Percentiles rank a stretch among this genome's conserved stretches.
phyloP scores from a whole-genome alignment of 306 rosid genomes.

The Begonia masoniana region DNA sequence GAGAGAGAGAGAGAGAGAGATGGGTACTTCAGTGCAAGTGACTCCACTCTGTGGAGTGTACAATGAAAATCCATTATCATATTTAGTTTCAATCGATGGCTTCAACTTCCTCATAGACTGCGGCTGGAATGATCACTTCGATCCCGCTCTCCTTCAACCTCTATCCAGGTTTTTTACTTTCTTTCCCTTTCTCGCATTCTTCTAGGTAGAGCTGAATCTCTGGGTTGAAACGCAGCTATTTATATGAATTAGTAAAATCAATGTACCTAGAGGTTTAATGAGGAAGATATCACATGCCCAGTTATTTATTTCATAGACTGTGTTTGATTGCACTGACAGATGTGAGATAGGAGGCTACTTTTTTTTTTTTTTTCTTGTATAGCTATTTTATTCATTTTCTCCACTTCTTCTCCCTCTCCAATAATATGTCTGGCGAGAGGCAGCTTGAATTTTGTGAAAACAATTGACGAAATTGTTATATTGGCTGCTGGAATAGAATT shows the following conservation, averaged over 20 bases:
- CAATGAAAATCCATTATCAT: constrained; percentile 88
- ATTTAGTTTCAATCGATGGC: constrained; percentile 72
- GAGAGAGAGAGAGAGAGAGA: constrained; percentile 18
- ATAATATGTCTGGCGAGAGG: too few species aligned
- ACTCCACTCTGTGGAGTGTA: constrained; percentile 82
- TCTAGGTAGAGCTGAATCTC: constrained; percentile 1
- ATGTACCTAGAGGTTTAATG: not conserved
- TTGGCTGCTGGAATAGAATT: too few species aligned
- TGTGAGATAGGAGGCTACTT: not conserved
- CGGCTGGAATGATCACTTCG: constrained; percentile 97
- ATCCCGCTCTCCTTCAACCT: constrained; percentile 71
- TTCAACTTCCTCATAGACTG: constrained; percentile 88
- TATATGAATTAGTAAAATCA: not conserved
- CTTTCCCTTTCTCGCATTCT: not conserved
- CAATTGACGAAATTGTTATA: too few species aligned
- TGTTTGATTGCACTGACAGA: not conserved
- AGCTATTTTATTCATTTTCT: too few species aligned
- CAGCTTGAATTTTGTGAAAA: too few species aligned
- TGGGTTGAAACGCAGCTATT: not conserved
- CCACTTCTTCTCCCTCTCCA: too few species aligned
- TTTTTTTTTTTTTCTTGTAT: too few species aligned
- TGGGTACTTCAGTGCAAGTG: constrained; percentile 94
- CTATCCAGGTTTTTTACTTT: constrained; percentile 53
- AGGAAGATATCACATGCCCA: not conserved
- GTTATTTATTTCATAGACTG: not conserved